phyloP scores from a whole-genome alignment of 1,139 yeast genomes.

The Sugiyamaella sp. region DNA sequence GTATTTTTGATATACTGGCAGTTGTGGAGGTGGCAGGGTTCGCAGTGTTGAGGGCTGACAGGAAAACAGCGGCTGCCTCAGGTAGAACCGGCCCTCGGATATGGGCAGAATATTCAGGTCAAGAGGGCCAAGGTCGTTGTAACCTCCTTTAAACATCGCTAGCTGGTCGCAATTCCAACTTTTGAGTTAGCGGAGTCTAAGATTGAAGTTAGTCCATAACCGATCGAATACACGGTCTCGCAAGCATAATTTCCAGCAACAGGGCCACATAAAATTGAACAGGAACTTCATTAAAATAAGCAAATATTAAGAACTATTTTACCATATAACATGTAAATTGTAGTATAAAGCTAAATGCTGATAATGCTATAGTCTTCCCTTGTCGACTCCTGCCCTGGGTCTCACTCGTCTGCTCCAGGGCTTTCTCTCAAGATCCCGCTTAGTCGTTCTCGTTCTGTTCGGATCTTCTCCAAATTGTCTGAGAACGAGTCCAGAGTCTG shows the following conservation, averaged over 20 bases:
- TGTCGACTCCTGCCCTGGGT: not conserved
- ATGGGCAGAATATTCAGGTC: conserved; percentile 1
- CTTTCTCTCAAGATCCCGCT: conserved; percentile 26
- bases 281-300: not conserved
- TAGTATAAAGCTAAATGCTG: not conserved
- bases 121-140: not conserved
- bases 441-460: conserved; percentile 31
- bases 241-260: not conserved
- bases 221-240: no score
- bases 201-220: not conserved
- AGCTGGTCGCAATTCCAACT: not conserved
- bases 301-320: not conserved
- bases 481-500: conserved; percentile 33
- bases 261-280: not conserved
- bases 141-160: not conserved
- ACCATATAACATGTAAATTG: not conserved
- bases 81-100: not conserved
- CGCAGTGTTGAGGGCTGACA: conserved; percentile 4
- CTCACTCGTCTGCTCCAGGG: conserved; percentile 8
- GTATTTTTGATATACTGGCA: conserved; percentile 24
- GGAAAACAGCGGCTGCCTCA: conserved; percentile 1
- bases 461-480: conserved; percentile 34
- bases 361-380: not conserved
- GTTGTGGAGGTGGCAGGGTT: conserved; percentile 11
- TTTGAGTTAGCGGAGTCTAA: not conserved